Conservation (phyloP, 768 basidiomycete genomes). For the Panaeolus papilionaceus region DNA sequence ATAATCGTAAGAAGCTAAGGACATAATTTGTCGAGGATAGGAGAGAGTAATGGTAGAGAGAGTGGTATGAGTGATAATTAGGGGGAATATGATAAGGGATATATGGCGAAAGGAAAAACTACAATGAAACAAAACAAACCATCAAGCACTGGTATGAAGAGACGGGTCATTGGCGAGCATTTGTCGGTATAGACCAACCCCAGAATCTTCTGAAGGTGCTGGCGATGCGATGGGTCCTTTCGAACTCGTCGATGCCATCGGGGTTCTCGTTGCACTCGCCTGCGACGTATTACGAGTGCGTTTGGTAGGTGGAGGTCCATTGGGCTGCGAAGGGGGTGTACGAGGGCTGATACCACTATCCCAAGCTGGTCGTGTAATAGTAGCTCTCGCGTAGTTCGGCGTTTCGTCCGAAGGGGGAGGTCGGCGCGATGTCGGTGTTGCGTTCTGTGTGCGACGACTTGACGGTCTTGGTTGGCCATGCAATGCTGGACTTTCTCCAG, state of each 20-base stretch:
- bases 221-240: conserved; percentile 65
- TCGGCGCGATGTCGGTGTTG: conserved; percentile 51
- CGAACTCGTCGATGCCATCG: conserved; percentile 35
- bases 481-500: conserved; percentile 55
- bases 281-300: conserved; percentile 78
- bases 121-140: conserved; percentile 25
- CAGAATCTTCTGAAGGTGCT: conserved; percentile 82
- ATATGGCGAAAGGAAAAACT: conserved; percentile 27
- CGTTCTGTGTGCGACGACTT: conserved; percentile 63
- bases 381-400: conserved; percentile 69
- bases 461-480: conserved; percentile 51
- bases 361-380: conserved; percentile 80
- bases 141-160: conserved; percentile 52
- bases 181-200: conserved; percentile 84
- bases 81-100: conserved; percentile 33
- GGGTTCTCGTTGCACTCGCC: conserved; percentile 61
- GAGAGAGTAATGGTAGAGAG: conserved; percentile 12
- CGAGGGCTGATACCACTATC: conserved; percentile 57
- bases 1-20: conserved; percentile 14
- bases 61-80: conserved; percentile 20
- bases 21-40: conserved; percentile 20
- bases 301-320: conserved; percentile 49
- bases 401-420: conserved; percentile 64
- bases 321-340: conserved; percentile 36
- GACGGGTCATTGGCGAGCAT: conserved; percentile 80